phyloP scores from a whole-genome alignment of 192 early-diverging fungal species.

The Ambispora gerdemannii region DNA sequence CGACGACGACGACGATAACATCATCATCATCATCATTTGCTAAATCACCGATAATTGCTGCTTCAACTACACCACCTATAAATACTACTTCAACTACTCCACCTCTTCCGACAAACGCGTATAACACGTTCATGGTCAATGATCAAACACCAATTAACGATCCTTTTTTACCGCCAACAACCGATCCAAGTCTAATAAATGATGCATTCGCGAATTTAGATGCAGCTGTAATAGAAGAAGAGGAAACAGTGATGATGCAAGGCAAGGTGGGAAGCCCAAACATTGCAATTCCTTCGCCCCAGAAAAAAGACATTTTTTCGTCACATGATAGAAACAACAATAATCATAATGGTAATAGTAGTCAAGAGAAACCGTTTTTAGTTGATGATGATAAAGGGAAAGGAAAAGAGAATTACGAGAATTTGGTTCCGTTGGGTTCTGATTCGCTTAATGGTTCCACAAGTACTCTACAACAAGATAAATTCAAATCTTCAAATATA shows the following conservation, averaged over 20 bases:
- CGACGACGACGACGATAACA: background rate
- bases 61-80: background rate
- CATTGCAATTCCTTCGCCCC: background rate
- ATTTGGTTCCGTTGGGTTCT: background rate
- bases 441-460: background rate
- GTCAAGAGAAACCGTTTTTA: background rate
- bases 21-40: background rate
- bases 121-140: too few relatives aligned
- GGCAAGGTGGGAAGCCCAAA: background rate
- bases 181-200: background rate
- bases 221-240: too few relatives aligned
- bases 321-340: too few relatives aligned
- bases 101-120: too few relatives aligned
- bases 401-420: constrained; percentile 5
- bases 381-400: constrained; percentile 14
- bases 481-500: constrained; percentile 27
- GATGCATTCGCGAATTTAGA: too few relatives aligned
- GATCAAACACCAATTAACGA: background rate
- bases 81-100: background rate
- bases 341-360: background rate
- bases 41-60: background rate
- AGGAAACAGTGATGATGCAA: background rate
- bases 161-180: background rate
- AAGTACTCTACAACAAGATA: constrained; percentile 2
- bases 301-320: too few relatives aligned